Evolutionary conservation across 169 alveolate species (phyloP), one percentile per base, ranked within the genome.

Genomic region (Plasmodium coatneyi): DNA sequence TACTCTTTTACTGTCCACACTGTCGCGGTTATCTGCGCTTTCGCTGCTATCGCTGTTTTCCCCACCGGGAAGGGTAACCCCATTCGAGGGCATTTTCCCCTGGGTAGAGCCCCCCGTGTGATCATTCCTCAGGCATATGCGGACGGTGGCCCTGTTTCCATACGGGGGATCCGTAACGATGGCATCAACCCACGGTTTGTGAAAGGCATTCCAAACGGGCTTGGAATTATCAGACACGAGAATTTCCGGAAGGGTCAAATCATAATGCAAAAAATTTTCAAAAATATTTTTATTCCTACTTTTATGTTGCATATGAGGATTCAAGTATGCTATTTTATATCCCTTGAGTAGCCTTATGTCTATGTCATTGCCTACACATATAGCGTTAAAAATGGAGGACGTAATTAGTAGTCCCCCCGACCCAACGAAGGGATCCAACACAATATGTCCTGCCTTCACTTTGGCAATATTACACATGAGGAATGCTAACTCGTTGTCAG

Each of bases 121-220:
- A 5, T 16, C 28, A 9, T 30, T 78, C 22, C 30, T 89, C 4
- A 80, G 39, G 60, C 84, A 70, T 32, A 80, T 80, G 12, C 95
- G 87, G 32, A 91, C 84, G 2, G 95, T 70, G 71, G 95, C 95
- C 54, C 95, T 91, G 52, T 84, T 97, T 1, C 99, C 99, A 96
- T 99, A 99, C 22, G 99, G 99, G 25, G 99, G 99, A 92, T 99
- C 99, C 66, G 99, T 97, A 32, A 99, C 96, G 34, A 99, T 98
- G 5, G 99, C 98, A 97, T 99, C 99, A 76, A 99, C 98, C 97
- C 98, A 97, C 41, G 95, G 97, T 98, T 83, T 97, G 92, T 79
- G 89, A 54, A 92, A 70, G 72, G 72, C 72, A 28, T 84, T 78
- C 95, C 93, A 93, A 41, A 82, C 60, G 28, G 91, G 92, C 16